These are phyloP conservation scores for Kazachstania africana DNA, from an alignment of 805 yeast species.

Conservation along the genomic window DNA sequence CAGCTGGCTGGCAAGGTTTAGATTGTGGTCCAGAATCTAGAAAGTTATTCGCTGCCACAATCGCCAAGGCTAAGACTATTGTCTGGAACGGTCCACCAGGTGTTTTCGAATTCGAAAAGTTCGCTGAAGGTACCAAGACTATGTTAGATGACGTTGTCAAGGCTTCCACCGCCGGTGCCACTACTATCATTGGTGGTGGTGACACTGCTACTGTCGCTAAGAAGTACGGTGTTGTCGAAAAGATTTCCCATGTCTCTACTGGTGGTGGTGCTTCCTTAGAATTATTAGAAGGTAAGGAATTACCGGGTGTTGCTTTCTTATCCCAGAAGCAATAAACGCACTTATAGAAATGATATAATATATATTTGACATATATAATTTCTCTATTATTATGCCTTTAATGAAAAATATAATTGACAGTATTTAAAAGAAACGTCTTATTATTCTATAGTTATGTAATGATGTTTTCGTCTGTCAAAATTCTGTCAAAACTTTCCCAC, in stretches of 20 bases:
- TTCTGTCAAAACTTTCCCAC: no score
- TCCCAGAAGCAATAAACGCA: constrained; percentile 46
- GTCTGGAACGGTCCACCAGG: constrained; percentile 99
- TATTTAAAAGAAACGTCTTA: no score
- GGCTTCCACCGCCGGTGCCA: constrained; percentile 79
- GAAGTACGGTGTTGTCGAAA: constrained; percentile 94
- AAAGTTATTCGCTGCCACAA: constrained; percentile 68
- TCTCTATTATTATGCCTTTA: no score
- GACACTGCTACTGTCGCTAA: constrained; percentile 99
- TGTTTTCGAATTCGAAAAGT: constrained; percentile 93
- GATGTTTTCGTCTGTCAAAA: no score
- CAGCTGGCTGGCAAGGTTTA: constrained; percentile 92
- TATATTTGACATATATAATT: no score
- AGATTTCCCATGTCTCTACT: constrained; percentile 96
- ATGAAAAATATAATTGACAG: no score
- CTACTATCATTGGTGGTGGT: constrained; percentile 97
- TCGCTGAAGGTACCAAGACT: constrained; percentile 85
- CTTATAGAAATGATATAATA: no score
- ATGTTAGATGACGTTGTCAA: constrained; percentile 80
- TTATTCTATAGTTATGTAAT: no score
- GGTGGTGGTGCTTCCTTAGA: constrained; percentile 99
- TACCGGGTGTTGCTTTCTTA: constrained; percentile 96
- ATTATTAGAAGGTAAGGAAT: constrained; percentile 94
- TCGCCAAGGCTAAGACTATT: constrained; percentile 91
- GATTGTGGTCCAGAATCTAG: constrained; percentile 90